Percentiles rank a stretch among this genome's conserved stretches.
These are phyloP conservation scores for Lactarius psammicola DNA, from an alignment of 768 basidiomycete species.

Conservation along the genomic window DNA sequence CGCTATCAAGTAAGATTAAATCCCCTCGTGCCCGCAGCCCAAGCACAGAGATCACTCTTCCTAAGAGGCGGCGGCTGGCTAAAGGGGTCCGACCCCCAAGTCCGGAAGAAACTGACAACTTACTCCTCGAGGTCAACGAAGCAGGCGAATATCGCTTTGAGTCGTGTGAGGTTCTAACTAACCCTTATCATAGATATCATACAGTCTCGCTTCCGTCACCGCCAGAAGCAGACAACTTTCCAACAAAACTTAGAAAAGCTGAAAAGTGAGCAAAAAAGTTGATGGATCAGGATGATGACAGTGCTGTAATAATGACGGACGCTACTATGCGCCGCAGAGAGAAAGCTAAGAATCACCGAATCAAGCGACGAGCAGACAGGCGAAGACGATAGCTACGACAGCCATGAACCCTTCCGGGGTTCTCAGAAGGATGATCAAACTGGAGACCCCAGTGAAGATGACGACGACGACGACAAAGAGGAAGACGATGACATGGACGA, in stretches of 20 bases:
- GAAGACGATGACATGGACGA: constrained; percentile 45
- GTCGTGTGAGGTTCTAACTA: constrained; percentile 7
- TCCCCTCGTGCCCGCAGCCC: constrained; percentile 31
- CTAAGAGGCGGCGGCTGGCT: constrained; percentile 42
- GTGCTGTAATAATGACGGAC: neutral
- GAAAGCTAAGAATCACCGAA: constrained; percentile 22
- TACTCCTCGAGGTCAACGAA: constrained; percentile 53
- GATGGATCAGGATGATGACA: neutral
- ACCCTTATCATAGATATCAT: constrained; percentile 51
- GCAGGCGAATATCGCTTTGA: constrained; percentile 45
- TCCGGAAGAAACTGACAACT: constrained; percentile 44
- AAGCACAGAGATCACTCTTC: constrained; percentile 37
- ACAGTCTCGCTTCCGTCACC: constrained; percentile 57
- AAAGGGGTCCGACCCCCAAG: constrained; percentile 45
- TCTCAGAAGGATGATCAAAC: constrained; percentile 31
- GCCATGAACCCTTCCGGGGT: constrained; percentile 30
- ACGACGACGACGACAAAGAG: constrained; percentile 37
- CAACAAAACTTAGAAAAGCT: constrained; percentile 64
- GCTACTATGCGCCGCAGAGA: constrained; percentile 5
- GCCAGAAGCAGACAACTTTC: constrained; percentile 58
- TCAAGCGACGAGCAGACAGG: constrained; percentile 29
- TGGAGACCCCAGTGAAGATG: constrained; percentile 41
- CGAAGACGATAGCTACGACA: constrained; percentile 33
- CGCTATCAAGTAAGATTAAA: neutral
- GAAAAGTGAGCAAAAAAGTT: constrained; percentile 49